Percentiles rank a stretch among this genome's conserved stretches.
These are phyloP conservation scores for Dactylorhiza incarnata DNA, from an alignment of 106 monocot species.

Conservation along the genomic window DNA sequence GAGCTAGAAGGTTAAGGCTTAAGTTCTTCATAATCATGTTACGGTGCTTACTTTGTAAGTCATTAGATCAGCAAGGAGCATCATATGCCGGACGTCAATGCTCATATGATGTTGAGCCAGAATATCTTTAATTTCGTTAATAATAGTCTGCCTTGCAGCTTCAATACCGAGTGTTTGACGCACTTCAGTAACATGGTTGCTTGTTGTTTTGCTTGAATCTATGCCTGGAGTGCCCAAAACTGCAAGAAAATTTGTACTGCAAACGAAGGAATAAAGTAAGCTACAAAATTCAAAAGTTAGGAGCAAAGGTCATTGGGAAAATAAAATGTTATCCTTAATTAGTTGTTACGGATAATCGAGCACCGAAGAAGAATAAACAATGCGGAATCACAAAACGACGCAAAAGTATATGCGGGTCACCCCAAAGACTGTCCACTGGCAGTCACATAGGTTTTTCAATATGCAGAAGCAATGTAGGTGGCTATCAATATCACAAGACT, in stretches of 20 bases:
- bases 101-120: constrained; percentile 81
- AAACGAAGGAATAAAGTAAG: constrained; percentile 4
- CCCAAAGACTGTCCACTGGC: no score
- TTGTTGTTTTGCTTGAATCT: constrained; percentile 57
- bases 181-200: constrained; percentile 84
- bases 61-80: constrained; percentile 95
- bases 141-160: constrained; percentile 88
- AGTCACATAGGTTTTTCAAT: no score
- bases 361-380: no score
- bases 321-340: no score
- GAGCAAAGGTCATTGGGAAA: neutral
- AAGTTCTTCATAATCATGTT: neutral
- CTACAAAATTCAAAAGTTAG: neutral
- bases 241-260: constrained; percentile 77
- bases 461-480: no score
- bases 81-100: constrained; percentile 94
- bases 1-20: neutral
- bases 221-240: constrained; percentile 94
- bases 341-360: no score
- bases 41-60: constrained; percentile 58
- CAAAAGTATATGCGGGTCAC: no score
- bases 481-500: no score
- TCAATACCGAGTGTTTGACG: constrained; percentile 80
- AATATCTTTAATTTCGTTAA: constrained; percentile 69
- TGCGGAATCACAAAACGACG: no score